Conservation (phyloP, 1,284 basidiomycete species). For the Athelia sp. region DNA sequence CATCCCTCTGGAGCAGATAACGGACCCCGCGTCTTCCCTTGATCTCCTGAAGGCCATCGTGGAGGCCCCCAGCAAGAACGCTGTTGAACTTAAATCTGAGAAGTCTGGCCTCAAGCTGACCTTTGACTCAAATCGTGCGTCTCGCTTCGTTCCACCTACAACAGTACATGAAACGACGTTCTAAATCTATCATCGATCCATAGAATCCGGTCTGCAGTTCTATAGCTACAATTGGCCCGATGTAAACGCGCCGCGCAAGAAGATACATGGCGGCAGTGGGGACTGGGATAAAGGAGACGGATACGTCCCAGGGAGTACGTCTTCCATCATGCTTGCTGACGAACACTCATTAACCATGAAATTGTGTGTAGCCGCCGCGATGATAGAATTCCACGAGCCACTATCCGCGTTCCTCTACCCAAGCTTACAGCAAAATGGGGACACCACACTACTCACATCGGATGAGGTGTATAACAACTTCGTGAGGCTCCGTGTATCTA, state of each 20-base stretch:
- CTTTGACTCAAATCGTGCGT: slow-evolving; percentile 70
- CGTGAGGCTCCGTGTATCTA: slow-evolving; percentile 22
- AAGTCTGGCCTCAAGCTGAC: slow-evolving; percentile 55
- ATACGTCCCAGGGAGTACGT: slow-evolving; percentile 53
- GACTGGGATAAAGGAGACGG: slow-evolving; percentile 50
- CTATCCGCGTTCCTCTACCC: slow-evolving; percentile 46
- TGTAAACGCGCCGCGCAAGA: slow-evolving; percentile 54
- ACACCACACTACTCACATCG: slow-evolving; percentile 51
- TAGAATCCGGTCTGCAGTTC: slow-evolving; percentile 71
- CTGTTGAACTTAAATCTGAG: slow-evolving; percentile 49
- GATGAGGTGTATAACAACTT: slow-evolving; percentile 61
- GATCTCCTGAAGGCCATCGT: slow-evolving; percentile 49
- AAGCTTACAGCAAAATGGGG: slow-evolving; percentile 36
- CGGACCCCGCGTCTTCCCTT: slow-evolving; percentile 20
- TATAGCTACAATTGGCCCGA: slow-evolving; percentile 57
- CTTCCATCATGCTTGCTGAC: no score
- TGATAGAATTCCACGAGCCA: slow-evolving; percentile 73
- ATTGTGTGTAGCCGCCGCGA: slow-evolving; percentile 48
- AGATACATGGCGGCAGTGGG: slow-evolving; percentile 71
- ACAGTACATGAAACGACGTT: no score
- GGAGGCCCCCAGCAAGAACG: slow-evolving; percentile 30
- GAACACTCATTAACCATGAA: neutral
- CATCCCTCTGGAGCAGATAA: slow-evolving; percentile 27
- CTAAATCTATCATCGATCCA: no score
- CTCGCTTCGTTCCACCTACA: slow-evolving; percentile 10